Evolutionary conservation across 192 early-diverging fungal genomes (phyloP).

Genomic region (Coemansia furcata): DNA sequence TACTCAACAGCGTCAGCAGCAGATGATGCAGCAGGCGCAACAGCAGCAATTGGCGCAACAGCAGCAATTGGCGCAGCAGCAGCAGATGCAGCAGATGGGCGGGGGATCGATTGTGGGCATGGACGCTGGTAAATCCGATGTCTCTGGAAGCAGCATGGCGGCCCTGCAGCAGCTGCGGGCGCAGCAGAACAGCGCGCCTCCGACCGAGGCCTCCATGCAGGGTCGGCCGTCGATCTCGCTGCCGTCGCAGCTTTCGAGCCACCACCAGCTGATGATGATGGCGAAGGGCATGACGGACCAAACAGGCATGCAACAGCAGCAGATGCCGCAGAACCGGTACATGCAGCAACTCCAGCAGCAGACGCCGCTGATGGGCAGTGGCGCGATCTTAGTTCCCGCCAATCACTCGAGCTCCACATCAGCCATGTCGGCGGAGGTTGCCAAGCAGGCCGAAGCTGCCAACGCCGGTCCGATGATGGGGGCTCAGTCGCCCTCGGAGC

Average conservation of each 20-base stretch:
- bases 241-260: neutral
- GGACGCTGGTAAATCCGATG: neutral
- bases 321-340: conserved; percentile 9
- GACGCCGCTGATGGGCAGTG: neutral
- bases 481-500: neutral
- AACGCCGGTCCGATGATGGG: neutral
- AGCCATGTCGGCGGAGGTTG: neutral
- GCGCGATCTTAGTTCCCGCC: neutral
- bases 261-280: neutral
- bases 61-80: conserved; percentile 6
- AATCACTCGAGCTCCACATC: neutral
- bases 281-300: neutral
- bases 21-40: conserved; percentile 9
- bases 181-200: neutral
- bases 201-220: neutral
- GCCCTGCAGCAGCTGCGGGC: neutral
- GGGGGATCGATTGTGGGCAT: neutral
- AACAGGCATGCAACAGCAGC: neutral
- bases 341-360: conserved; percentile 14
- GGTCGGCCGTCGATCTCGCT: neutral
- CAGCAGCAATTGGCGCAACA: conserved; percentile 3
- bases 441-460: neutral
- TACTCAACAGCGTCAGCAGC: conserved; percentile 17
- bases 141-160: neutral
- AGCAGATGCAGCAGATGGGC: conserved; percentile 3